A percentile compares a stretch with the other conserved stretches of the same genome.
These are phyloP conservation scores for Calonectria multiphialidica DNA, from an alignment of 2,329 filamentous ascomycete species.

Conservation along the genomic window DNA sequence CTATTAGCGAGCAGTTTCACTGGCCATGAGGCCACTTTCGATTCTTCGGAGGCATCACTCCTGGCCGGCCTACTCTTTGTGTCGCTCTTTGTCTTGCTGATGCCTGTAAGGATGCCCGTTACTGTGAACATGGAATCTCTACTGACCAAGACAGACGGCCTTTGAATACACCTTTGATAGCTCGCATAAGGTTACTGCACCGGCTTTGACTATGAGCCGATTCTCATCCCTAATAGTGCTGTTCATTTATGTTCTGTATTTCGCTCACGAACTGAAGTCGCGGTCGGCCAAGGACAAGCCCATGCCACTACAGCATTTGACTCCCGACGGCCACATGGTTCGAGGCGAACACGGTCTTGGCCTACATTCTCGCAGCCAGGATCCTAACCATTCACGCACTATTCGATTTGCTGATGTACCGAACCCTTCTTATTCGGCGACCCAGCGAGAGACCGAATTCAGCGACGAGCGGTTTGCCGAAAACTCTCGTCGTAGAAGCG, in stretches of 20 bases:
- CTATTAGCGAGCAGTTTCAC: slow-evolving; percentile 78
- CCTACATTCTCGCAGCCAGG: slow-evolving; percentile 23
- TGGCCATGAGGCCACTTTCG: slow-evolving; percentile 70
- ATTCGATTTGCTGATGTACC: slow-evolving; percentile 48
- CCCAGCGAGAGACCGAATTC: slow-evolving; percentile 2
- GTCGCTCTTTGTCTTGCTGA: slow-evolving; percentile 53
- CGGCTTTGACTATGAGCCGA: slow-evolving; percentile 80
- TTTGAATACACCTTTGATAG: slow-evolving; percentile 67
- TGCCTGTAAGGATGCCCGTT: slow-evolving; percentile 46
- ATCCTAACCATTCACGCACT: slow-evolving; percentile 32
- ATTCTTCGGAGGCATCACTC: slow-evolving; percentile 49
- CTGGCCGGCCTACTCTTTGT: slow-evolving; percentile 52
- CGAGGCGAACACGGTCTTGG: slow-evolving; percentile 3
- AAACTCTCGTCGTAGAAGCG: neutral
- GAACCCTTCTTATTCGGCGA: slow-evolving; percentile 30
- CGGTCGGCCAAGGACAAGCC: slow-evolving; percentile 74
- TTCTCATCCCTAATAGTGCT: slow-evolving; percentile 82
- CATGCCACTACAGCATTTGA: slow-evolving; percentile 76
- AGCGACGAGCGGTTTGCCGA: neutral
- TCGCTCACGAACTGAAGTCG: slow-evolving; percentile 81
- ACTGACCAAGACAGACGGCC: slow-evolving; percentile 49
- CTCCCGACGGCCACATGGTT: slow-evolving; percentile 61
- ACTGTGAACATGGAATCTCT: rapidly evolving
- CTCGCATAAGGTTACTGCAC: slow-evolving; percentile 64
- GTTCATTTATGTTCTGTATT: slow-evolving; percentile 78